A percentile compares a stretch with the other conserved stretches of the same genome.
phyloP scores from a whole-genome alignment of 148 eudicot species.

The Linanthus parryae region DNA sequence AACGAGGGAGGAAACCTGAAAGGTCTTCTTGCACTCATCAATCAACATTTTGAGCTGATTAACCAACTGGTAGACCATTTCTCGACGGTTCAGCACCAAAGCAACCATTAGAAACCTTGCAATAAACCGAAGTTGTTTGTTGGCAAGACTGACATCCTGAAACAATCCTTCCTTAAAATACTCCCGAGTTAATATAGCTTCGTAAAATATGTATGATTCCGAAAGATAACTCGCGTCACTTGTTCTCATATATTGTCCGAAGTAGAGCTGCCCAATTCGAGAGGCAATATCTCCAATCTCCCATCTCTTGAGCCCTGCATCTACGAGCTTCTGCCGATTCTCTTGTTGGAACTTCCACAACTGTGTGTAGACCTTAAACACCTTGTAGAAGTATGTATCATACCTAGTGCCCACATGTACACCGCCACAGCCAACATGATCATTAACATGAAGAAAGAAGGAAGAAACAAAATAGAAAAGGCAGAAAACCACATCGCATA shows the following conservation, averaged over 20 bases:
- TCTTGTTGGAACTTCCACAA: slow-evolving; percentile 95
- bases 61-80: slow-evolving; percentile 76
- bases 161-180: slow-evolving; percentile 84
- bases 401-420: slow-evolving; percentile 60
- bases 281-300: slow-evolving; percentile 97
- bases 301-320: slow-evolving; percentile 90
- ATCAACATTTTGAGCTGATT: slow-evolving; percentile 68
- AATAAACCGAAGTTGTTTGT: slow-evolving; percentile 77
- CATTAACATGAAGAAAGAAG: no score
- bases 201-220: slow-evolving; percentile 89
- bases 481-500: no score
- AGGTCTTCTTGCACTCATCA: slow-evolving; percentile 73
- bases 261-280: slow-evolving; percentile 85
- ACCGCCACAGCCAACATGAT: slow-evolving; percentile 8
- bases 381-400: slow-evolving; percentile 81
- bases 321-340: slow-evolving; percentile 83
- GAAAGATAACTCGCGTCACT: slow-evolving; percentile 79
- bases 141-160: slow-evolving; percentile 68
- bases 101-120: slow-evolving; percentile 82
- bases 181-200: slow-evolving; percentile 80
- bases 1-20: slow-evolving; percentile 49
- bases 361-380: slow-evolving; percentile 82
- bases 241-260: slow-evolving; percentile 94
- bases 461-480: no score
- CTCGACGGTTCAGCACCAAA: slow-evolving; percentile 65